phyloP scores from a whole-genome alignment of 2,329 filamentous ascomycete genomes.

The Teratosphaeriaceae sp. region DNA sequence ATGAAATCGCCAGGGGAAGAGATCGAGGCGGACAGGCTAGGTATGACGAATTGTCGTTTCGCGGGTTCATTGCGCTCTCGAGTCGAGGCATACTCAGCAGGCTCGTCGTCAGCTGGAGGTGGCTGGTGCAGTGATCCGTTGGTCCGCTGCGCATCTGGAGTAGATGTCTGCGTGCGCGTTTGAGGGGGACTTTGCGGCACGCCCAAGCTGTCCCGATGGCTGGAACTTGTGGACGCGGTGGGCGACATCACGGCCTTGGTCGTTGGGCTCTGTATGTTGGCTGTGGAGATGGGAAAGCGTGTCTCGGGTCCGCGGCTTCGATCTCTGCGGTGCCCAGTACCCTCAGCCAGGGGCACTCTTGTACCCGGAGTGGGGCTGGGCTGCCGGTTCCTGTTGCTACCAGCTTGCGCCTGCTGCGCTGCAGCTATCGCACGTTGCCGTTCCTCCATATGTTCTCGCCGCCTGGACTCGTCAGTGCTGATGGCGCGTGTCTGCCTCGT shows the following conservation, averaged over 20 bases:
- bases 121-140: slow-evolving; percentile 27
- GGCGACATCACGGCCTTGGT: slow-evolving; percentile 36
- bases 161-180: slow-evolving; percentile 9
- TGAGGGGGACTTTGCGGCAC: slow-evolving; percentile 58
- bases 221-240: slow-evolving; percentile 17
- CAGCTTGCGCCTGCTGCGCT: slow-evolving; percentile 23
- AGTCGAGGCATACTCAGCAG: slow-evolving; percentile 3
- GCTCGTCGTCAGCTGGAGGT: slow-evolving; percentile 21
- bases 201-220: slow-evolving; percentile 58
- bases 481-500: slow-evolving; percentile 66
- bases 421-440: slow-evolving; percentile 71
- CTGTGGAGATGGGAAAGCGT: slow-evolving; percentile 66
- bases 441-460: slow-evolving; percentile 90
- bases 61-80: slow-evolving; percentile 15
- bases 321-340: slow-evolving; percentile 62
- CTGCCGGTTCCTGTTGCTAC: slow-evolving; percentile 32
- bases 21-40: slow-evolving; percentile 23
- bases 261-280: slow-evolving; percentile 38
- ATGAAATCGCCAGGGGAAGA: slow-evolving; percentile 21
- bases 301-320: slow-evolving; percentile 62
- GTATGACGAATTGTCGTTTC: slow-evolving; percentile 14
- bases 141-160: slow-evolving; percentile 5
- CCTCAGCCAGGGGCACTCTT: slow-evolving; percentile 19
- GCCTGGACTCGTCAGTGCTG: slow-evolving; percentile 92
- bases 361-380: slow-evolving; percentile 41